These are phyloP conservation scores for Jimgerdemannia lactiflua DNA, from an alignment of 192 early-diverging fungal species.

Conservation along the genomic window DNA sequence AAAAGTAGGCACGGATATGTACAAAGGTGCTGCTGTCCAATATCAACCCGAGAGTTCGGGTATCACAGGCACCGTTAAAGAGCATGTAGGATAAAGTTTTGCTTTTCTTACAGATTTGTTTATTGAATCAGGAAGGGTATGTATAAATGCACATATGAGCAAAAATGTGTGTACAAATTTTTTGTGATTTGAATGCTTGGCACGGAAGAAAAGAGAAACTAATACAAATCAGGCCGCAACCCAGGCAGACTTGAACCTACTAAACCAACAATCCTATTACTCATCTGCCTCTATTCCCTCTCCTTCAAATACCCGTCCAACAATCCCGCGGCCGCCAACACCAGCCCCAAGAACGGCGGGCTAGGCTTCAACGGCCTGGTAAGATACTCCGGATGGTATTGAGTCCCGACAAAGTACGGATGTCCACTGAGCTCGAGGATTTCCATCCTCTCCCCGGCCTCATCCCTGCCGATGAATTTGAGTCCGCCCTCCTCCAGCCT, in stretches of 20 bases:
- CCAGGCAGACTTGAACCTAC: background rate
- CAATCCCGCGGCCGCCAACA: conserved; percentile 80
- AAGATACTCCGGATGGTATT: conserved; percentile 98
- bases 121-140: background rate
- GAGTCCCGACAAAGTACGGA: conserved; percentile 92
- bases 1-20: too few relatives aligned
- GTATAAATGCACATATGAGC: background rate
- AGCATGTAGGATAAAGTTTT: too few relatives aligned
- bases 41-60: too few relatives aligned
- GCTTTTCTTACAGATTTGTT: background rate
- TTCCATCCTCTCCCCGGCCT: conserved; percentile 98
- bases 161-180: background rate
- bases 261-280: background rate
- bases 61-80: too few relatives aligned
- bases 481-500: conserved; percentile 80
- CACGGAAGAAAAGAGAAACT: background rate
- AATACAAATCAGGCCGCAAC: background rate
- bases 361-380: conserved; percentile 92
- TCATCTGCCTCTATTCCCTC: background rate
- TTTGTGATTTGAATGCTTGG: background rate
- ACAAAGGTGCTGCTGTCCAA: too few relatives aligned
- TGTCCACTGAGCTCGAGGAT: conserved; percentile 86
- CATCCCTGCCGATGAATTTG: conserved; percentile 89
- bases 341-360: conserved; percentile 90
- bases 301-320: conserved; percentile 47